Percentiles rank a stretch among this genome's conserved stretches.
These are phyloP conservation scores for Nymphaea thermarum DNA, from an alignment of 164 flowering plant genomes.

Conservation along the genomic window DNA sequence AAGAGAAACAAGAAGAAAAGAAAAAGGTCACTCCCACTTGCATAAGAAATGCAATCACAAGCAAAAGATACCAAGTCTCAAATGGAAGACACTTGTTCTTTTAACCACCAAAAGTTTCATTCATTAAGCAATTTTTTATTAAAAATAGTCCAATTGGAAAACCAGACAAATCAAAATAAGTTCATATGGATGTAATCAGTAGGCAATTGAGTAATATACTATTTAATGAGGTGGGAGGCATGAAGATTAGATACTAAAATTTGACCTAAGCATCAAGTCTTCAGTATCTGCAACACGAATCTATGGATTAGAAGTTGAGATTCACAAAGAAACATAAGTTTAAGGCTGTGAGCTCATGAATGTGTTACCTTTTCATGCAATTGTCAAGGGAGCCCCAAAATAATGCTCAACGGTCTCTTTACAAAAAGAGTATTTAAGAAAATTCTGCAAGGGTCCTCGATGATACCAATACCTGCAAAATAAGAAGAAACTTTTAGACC, in stretches of 20 bases:
- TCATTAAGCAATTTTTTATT: no score
- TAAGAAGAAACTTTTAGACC: no score
- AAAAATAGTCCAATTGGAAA: no score
- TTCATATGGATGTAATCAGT: no score
- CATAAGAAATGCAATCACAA: no score
- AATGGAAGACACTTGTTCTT: no score
- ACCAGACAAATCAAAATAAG: not conserved
- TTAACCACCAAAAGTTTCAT: no score
- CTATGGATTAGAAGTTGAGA: not conserved
- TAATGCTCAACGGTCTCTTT: conserved; percentile 10
- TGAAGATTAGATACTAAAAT: not conserved
- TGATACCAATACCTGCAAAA: conserved; percentile 24
- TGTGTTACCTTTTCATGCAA: conserved; percentile 24
- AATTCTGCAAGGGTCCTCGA: conserved; percentile 10
- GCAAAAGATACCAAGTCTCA: no score
- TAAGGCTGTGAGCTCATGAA: not conserved
- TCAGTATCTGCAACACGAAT: no score
- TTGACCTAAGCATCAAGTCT: no score
- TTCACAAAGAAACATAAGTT: not conserved
- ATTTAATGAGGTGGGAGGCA: not conserved
- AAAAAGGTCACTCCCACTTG: no score
- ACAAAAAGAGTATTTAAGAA: conserved; percentile 18
- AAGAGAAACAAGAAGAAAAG: no score
- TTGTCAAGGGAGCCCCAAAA: conserved; percentile 18
- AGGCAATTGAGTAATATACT: not conserved